Conservation (phyloP, 2,329 filamentous ascomycete genomes). For the Phymatotrichopsis omnivora region DNA sequence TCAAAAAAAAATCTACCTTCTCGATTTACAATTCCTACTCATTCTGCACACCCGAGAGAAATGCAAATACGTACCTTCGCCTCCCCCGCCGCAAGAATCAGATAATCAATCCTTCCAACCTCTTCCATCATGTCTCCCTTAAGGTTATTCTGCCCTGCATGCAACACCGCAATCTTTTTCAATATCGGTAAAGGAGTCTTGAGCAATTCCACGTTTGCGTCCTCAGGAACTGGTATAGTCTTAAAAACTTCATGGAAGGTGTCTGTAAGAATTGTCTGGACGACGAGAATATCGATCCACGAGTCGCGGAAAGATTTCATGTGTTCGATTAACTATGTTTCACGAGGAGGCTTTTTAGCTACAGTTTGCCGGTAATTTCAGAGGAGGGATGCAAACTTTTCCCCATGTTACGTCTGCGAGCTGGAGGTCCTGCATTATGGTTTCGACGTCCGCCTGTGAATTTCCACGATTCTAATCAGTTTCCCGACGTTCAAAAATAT, state of each 20-base stretch:
- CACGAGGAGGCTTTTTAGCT: constrained; percentile 9
- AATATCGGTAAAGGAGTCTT: constrained; percentile 53
- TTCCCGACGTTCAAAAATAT: too few relatives aligned
- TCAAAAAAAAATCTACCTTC: too few relatives aligned
- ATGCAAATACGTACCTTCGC: constrained; percentile 15
- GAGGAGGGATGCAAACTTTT: constrained; percentile 44
- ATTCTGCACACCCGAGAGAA: not conserved
- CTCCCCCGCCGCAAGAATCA: constrained; percentile 54
- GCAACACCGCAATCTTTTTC: constrained; percentile 54
- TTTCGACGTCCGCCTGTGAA: constrained; percentile 50
- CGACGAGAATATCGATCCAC: constrained; percentile 61
- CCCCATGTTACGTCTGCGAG: constrained; percentile 65
- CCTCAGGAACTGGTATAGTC: constrained; percentile 53
- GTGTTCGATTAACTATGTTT: constrained; percentile 58
- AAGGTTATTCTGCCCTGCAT: constrained; percentile 58
- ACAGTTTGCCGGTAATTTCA: too few relatives aligned
- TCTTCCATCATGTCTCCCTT: constrained; percentile 62
- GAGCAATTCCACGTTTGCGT: constrained; percentile 28
- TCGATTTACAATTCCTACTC: not conserved
- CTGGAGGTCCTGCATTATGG: constrained; percentile 68
- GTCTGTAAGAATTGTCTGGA: constrained; percentile 56
- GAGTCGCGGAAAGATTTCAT: constrained; percentile 67
- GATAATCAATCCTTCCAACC: constrained; percentile 58
- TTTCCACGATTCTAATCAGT: not conserved
- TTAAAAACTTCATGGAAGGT: constrained; percentile 66